A percentile compares a stretch with the other conserved stretches of the same genome.
phyloP scores from a whole-genome alignment of 2,329 filamentous ascomycete species.

The Lecanoromycetidae sp. region DNA sequence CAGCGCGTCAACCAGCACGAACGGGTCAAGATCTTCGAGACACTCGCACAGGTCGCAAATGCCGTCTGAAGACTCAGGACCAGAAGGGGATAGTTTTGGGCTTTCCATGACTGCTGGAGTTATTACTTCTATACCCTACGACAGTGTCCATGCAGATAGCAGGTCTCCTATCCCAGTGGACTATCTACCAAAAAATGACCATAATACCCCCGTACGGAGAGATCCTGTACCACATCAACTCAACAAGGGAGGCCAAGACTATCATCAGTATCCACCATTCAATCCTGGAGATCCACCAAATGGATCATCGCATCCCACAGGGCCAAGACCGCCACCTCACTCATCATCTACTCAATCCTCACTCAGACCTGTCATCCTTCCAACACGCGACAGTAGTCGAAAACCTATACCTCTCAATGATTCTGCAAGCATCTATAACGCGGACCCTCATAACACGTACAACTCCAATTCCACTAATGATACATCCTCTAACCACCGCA shows the following conservation, averaged over 20 bases:
- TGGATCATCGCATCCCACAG: slow-evolving; percentile 45
- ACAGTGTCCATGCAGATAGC: slow-evolving; percentile 52
- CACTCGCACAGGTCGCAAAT: slow-evolving; percentile 60
- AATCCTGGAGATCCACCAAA: slow-evolving; percentile 43
- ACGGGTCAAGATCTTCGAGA: slow-evolving; percentile 59
- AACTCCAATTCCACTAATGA: slow-evolving; percentile 47
- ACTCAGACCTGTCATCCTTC: slow-evolving; percentile 43
- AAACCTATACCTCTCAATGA: slow-evolving; percentile 40
- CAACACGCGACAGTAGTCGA: slow-evolving; percentile 14
- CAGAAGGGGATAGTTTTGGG: slow-evolving; percentile 43
- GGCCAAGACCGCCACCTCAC: slow-evolving; percentile 48
- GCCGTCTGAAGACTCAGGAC: slow-evolving; percentile 57
- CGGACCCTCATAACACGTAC: slow-evolving; percentile 49
- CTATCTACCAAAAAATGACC: slow-evolving; percentile 57
- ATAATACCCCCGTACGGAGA: slow-evolving; percentile 48
- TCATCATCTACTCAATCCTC: slow-evolving; percentile 49
- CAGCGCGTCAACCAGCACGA: slow-evolving; percentile 48
- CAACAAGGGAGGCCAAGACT: slow-evolving; percentile 65
- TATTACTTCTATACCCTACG: slow-evolving; percentile 81
- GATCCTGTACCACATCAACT: slow-evolving; percentile 74
- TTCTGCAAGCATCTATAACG: slow-evolving; percentile 40
- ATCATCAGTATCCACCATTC: slow-evolving; percentile 76
- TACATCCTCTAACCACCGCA: slow-evolving; percentile 41
- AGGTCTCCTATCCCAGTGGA: slow-evolving; percentile 62
- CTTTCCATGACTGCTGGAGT: slow-evolving; percentile 67